phyloP scores from a whole-genome alignment of 139 green algal genomes.

The Micromonas pusilla region DNA sequence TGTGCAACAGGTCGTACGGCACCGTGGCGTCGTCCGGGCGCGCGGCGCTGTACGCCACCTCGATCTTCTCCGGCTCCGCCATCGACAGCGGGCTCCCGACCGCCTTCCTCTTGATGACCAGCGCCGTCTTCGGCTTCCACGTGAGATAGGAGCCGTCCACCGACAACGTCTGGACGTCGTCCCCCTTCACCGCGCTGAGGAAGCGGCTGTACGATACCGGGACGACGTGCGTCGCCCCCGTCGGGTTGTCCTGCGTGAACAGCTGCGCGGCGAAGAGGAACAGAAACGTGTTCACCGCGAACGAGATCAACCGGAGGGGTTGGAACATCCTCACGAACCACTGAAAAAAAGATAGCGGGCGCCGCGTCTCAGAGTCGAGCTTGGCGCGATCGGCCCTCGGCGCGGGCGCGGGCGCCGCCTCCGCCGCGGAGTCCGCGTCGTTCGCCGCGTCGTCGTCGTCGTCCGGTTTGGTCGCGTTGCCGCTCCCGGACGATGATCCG shows the following conservation, averaged over 20 bases:
- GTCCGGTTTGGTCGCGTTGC: background rate
- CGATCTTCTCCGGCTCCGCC: constrained; percentile 12
- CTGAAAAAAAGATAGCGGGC: background rate
- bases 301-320: background rate
- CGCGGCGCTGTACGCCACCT: constrained; percentile 56
- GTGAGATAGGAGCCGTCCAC: constrained; percentile 63
- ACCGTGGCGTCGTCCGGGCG: constrained; percentile 65
- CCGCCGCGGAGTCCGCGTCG: background rate
- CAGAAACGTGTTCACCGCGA: background rate
- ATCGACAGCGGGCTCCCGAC: background rate
- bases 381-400: background rate
- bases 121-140: constrained; percentile 43
- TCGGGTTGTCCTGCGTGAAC: background rate
- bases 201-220: constrained; percentile 53
- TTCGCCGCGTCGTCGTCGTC: background rate
- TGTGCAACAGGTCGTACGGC: constrained; percentile 60
- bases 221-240: background rate
- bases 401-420: no score
- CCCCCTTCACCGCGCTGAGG: constrained; percentile 50
- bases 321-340: background rate
- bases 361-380: background rate
- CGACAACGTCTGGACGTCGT: constrained; percentile 60
- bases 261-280: background rate
- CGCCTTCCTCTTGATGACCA: constrained; percentile 3
- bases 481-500: background rate